phyloP scores from a whole-genome alignment of 1,139 yeast genomes.

The Ogataea hybrid region DNA sequence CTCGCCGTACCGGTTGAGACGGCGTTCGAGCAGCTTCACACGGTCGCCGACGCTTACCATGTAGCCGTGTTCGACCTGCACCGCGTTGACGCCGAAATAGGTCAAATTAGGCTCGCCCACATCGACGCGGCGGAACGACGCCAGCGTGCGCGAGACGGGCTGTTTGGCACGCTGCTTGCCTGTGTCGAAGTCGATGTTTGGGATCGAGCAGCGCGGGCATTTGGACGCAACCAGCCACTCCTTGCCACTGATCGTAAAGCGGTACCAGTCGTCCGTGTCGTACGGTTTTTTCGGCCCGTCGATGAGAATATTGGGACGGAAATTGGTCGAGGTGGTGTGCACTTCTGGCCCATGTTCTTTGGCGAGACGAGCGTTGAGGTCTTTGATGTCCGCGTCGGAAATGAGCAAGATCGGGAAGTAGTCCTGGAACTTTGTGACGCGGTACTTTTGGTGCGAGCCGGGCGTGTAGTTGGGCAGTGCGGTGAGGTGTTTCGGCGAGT shows the following conservation, averaged over 20 bases:
- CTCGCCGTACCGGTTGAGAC: conserved; percentile 18
- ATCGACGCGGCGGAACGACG: conserved; percentile 24
- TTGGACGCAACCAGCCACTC: conserved; percentile 24
- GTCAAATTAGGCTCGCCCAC: conserved; percentile 15
- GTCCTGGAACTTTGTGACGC: conserved; percentile 24
- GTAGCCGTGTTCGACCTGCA: conserved; percentile 17
- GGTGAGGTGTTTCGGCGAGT: conserved; percentile 16
- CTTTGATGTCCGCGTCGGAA: conserved; percentile 17
- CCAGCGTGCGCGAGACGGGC: conserved; percentile 16
- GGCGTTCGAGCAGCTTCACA: conserved; percentile 18
- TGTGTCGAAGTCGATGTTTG: conserved; percentile 20
- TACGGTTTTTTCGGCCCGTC: conserved; percentile 14
- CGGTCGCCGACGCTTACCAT: conserved; percentile 19
- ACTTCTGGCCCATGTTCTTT: background rate
- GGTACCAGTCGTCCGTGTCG: conserved; percentile 25
- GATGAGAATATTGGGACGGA: conserved; percentile 25
- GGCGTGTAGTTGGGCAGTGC: conserved; percentile 5
- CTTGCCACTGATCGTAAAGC: conserved; percentile 12
- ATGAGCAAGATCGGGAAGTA: conserved; percentile 23
- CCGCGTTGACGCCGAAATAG: conserved; percentile 21
- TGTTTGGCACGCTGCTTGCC: conserved; percentile 13
- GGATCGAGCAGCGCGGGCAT: conserved; percentile 26
- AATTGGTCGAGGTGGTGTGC: conserved; percentile 11
- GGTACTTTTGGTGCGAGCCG: conserved; percentile 7
- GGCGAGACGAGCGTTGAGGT: conserved; percentile 11